These are phyloP conservation scores for Clitopilus hobsonii DNA, from an alignment of 768 basidiomycete genomes.

Conservation along the genomic window DNA sequence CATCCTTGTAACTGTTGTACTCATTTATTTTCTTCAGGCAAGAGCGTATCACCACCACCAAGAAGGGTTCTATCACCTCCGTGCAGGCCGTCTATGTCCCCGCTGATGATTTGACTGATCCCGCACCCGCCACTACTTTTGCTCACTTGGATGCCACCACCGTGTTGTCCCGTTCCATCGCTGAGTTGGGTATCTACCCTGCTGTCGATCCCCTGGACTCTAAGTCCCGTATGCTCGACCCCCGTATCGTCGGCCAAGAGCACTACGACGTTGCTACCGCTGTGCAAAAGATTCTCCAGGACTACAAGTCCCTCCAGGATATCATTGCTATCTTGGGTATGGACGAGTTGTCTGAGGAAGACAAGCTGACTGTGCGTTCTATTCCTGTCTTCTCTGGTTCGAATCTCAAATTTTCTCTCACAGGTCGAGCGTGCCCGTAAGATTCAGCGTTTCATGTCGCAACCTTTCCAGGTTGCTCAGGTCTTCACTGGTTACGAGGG, in stretches of 20 bases:
- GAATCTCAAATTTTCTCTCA: background rate
- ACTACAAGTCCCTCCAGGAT: constrained; percentile 97
- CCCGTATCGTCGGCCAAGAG: constrained; percentile 92
- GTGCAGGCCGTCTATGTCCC: constrained; percentile 99
- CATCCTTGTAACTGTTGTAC: constrained; percentile 6
- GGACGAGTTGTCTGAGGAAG: constrained; percentile 99
- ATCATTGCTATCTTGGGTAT: constrained; percentile 99
- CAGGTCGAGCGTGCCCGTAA: constrained; percentile 97
- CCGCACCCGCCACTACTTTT: constrained; percentile 98
- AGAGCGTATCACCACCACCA: constrained; percentile 99
- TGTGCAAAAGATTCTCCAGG: constrained; percentile 95
- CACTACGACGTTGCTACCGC: constrained; percentile 97
- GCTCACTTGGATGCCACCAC: constrained; percentile 99
- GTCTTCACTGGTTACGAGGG: constrained; percentile 99
- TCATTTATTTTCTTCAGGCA: constrained; percentile 50
- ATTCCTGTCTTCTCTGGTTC: background rate
- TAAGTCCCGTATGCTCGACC: constrained; percentile 99
- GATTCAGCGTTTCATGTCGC: constrained; percentile 99
- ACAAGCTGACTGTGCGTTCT: constrained; percentile 87
- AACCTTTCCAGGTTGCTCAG: constrained; percentile 99
- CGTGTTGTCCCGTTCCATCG: constrained; percentile 98
- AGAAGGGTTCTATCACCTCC: constrained; percentile 99
- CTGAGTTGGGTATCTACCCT: constrained; percentile 98
- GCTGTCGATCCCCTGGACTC: constrained; percentile 99
- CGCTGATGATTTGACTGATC: constrained; percentile 99